Percentiles rank a stretch among this genome's conserved stretches.
Evolutionary conservation across 306 rosid species (phyloP).

Genomic region (Delonix regia): DNA sequence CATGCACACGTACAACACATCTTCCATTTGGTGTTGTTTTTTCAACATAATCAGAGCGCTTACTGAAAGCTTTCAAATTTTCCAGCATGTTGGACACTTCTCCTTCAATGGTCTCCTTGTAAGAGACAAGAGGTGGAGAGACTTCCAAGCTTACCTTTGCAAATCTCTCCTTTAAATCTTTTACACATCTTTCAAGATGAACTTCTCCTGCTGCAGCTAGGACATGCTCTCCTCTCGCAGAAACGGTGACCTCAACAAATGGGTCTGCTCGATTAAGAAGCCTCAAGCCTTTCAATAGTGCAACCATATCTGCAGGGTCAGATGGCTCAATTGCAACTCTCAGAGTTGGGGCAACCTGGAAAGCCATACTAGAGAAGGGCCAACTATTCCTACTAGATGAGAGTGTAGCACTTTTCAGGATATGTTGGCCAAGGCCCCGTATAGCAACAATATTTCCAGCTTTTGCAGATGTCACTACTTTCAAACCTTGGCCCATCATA

Average conservation of each 20-base stretch:
- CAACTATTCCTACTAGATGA: constrained; percentile 79
- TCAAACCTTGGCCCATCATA: constrained; percentile 97
- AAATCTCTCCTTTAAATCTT: constrained; percentile 90
- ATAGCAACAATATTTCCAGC: constrained; percentile 94
- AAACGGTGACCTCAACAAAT: constrained; percentile 82
- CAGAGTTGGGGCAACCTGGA: constrained; percentile 80
- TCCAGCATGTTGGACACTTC: constrained; percentile 59
- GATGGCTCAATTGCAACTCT: constrained; percentile 93
- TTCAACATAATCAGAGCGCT: constrained; percentile 64
- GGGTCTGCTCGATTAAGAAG: constrained; percentile 93
- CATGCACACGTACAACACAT: constrained; percentile 73
- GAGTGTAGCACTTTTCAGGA: constrained; percentile 89
- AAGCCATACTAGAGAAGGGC: constrained; percentile 93
- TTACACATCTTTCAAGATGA: constrained; percentile 90
- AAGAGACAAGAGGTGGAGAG: constrained; percentile 86
- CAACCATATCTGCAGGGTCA: constrained; percentile 78
- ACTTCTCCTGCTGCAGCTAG: constrained; percentile 94
- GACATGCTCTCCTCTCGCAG: constrained; percentile 84
- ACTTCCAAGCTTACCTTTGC: constrained; percentile 81
- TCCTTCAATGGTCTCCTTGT: constrained; percentile 84
- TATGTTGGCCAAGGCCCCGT: constrained; percentile 87
- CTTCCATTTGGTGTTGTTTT: constrained; percentile 78
- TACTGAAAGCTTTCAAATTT: constrained; percentile 55
- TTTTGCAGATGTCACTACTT: constrained; percentile 63
- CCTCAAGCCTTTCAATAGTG: constrained; percentile 73